A percentile compares a stretch with the other conserved stretches of the same genome.
Conservation (phyloP, 768 basidiomycete genomes). For the Termitomyces sp. region DNA sequence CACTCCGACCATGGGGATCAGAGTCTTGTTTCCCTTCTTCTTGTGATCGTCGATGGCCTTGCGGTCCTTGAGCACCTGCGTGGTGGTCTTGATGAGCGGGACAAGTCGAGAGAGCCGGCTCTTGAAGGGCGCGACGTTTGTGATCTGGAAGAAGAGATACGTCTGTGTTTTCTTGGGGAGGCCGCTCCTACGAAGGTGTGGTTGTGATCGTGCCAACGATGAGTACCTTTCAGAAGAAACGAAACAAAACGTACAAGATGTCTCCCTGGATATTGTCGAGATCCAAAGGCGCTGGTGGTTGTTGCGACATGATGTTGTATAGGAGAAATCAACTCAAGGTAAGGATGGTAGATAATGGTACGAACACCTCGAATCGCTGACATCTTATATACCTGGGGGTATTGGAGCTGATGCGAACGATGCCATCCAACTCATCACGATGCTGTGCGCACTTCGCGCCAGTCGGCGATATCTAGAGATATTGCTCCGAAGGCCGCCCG, state of each 20-base stretch:
- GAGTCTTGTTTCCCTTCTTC: slow-evolving; percentile 26
- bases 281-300: slow-evolving; percentile 28
- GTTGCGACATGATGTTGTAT: slow-evolving; percentile 18
- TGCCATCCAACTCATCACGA: too few species aligned
- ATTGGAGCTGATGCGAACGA: too few species aligned
- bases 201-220: background rate
- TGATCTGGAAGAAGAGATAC: slow-evolving; percentile 52
- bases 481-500: too few species aligned
- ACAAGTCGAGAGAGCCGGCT: slow-evolving; percentile 35
- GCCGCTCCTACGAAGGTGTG: slow-evolving; percentile 42
- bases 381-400: too few species aligned
- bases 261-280: slow-evolving; percentile 46
- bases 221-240: background rate
- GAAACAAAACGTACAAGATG: slow-evolving; percentile 31
- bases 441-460: too few species aligned
- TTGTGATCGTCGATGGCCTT: slow-evolving; percentile 37
- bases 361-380: too few species aligned
- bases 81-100: slow-evolving; percentile 45
- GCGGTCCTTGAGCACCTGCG: slow-evolving; percentile 38
- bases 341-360: too few species aligned
- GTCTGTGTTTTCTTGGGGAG: slow-evolving; percentile 52
- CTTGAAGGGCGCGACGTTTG: slow-evolving; percentile 40
- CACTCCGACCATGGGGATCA: slow-evolving; percentile 39
- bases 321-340: background rate
- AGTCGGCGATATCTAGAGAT: too few species aligned